A percentile compares a stretch with the other conserved stretches of the same genome.
Conservation (phyloP, 2,329 filamentous ascomycete genomes). For the Dothistroma septosporum region DNA sequence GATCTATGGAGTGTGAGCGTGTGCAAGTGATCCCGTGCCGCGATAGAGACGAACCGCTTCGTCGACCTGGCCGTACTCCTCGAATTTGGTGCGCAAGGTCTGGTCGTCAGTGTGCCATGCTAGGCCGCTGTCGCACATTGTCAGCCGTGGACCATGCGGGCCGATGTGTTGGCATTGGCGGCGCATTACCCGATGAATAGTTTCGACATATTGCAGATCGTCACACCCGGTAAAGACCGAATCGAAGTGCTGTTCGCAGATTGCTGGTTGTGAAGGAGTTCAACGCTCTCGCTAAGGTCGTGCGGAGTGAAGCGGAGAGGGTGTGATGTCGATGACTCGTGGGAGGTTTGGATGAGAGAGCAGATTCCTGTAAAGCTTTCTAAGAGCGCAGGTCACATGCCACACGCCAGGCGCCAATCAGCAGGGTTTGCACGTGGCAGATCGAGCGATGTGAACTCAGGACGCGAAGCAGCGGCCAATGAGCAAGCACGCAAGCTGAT, state of each 20-base stretch:
- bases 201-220: conserved; percentile 75
- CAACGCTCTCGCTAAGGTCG: conserved; percentile 9
- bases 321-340: conserved; percentile 14
- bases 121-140: conserved; percentile 65
- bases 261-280: conserved; percentile 6
- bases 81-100: conserved; percentile 84
- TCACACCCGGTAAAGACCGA: conserved; percentile 32
- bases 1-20: conserved; percentile 55
- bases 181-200: conserved; percentile 83
- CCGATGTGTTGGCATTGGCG: conserved; percentile 3
- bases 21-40: not conserved
- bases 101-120: conserved; percentile 96
- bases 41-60: conserved; percentile 72
- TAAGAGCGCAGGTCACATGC: conserved; percentile 18
- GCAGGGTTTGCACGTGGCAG: conserved; percentile 15
- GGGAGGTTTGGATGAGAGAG: conserved; percentile 9
- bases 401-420: conserved; percentile 8
- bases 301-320: conserved; percentile 10
- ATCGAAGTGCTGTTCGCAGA: conserved; percentile 18
- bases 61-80: conserved; percentile 84
- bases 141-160: conserved; percentile 14
- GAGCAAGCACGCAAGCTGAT: not conserved
- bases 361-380: conserved; percentile 11
- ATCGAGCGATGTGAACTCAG: conserved; percentile 10
- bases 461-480: conserved; percentile 1